Conservation (phyloP, 2,329 filamentous ascomycete species). For the Akanthomyces muscarius region DNA sequence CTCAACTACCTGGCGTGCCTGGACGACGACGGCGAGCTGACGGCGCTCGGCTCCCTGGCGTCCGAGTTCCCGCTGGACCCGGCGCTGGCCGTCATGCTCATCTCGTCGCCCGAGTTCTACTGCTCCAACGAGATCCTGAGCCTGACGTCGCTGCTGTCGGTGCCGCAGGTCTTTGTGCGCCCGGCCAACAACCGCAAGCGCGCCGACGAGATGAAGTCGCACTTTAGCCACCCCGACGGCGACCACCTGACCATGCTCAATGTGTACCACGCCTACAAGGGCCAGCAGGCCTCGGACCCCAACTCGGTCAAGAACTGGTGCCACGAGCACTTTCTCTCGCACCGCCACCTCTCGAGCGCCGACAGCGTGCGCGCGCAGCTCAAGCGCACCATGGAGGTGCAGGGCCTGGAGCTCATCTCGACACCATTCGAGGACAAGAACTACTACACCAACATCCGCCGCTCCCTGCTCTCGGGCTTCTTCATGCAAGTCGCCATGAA, state of each 20-base stretch:
- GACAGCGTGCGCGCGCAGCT: constrained; percentile 92
- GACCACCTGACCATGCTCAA: constrained; percentile 96
- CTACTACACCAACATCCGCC: constrained; percentile 96
- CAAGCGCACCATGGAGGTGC: constrained; percentile 93
- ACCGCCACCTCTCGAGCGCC: constrained; percentile 82
- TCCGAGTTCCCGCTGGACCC: constrained; percentile 96
- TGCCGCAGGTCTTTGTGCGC: constrained; percentile 89
- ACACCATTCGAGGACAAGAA: constrained; percentile 93
- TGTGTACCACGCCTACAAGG: constrained; percentile 96
- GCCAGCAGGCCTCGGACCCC: constrained; percentile 54
- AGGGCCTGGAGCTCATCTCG: constrained; percentile 78
- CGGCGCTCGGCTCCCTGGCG: constrained; percentile 75
- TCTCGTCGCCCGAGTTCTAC: constrained; percentile 95
- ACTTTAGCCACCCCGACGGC: constrained; percentile 88
- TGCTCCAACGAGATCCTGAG: constrained; percentile 98
- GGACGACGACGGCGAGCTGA: constrained; percentile 93
- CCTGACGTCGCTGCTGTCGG: constrained; percentile 87
- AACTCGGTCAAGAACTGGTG: constrained; percentile 85
- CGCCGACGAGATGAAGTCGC: constrained; percentile 94
- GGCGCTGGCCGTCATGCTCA: constrained; percentile 92
- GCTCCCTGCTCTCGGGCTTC: constrained; percentile 88
- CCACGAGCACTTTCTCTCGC: constrained; percentile 91
- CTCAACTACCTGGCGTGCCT: constrained; percentile 96
- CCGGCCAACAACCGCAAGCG: constrained; percentile 81
- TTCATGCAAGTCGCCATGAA: constrained; percentile 99